These are phyloP conservation scores for Sugiyamaella paludigena DNA, from an alignment of 1,139 yeast genomes.

Conservation along the genomic window DNA sequence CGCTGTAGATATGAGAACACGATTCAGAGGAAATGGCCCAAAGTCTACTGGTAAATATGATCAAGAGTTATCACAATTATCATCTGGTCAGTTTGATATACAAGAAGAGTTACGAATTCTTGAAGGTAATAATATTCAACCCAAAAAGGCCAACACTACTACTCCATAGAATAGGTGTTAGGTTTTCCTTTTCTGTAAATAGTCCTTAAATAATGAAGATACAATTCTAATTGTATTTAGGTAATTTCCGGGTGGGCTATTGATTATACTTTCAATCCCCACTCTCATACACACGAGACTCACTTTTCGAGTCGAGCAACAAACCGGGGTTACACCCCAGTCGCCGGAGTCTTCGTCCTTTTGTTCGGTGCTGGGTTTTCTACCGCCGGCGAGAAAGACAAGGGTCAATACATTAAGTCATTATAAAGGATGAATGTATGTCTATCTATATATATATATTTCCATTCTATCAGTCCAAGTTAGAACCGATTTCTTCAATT, in stretches of 20 bases:
- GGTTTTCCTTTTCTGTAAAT: slow-evolving; percentile 4
- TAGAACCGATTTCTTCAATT: slow-evolving; percentile 34
- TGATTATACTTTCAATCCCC: too few relatives aligned
- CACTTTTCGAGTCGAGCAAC: too few relatives aligned
- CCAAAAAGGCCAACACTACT: slow-evolving; percentile 4
- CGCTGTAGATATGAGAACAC: slow-evolving; percentile 46
- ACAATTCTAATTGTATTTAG: not conserved
- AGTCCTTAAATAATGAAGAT: slow-evolving; percentile 1
- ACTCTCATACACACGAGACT: too few relatives aligned
- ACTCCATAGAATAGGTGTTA: slow-evolving; percentile 6
- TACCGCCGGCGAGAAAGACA: too few relatives aligned
- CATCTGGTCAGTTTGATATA: slow-evolving; percentile 78
- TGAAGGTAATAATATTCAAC: slow-evolving; percentile 10
- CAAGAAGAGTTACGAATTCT: slow-evolving; percentile 53
- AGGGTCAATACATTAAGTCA: too few relatives aligned
- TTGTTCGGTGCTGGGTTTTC: too few relatives aligned
- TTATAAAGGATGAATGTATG: too few relatives aligned
- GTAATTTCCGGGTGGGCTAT: too few relatives aligned
- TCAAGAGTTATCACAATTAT: slow-evolving; percentile 74
- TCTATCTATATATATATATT: slow-evolving; percentile 4
- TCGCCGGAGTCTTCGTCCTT: too few relatives aligned
- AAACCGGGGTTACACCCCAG: too few relatives aligned
- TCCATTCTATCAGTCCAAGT: not conserved
- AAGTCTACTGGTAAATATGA: slow-evolving; percentile 89
- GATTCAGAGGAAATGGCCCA: slow-evolving; percentile 94